Evolutionary conservation across 495 filamentous ascomycete species (phyloP).

Genomic region (Trichoderma parareesei): DNA sequence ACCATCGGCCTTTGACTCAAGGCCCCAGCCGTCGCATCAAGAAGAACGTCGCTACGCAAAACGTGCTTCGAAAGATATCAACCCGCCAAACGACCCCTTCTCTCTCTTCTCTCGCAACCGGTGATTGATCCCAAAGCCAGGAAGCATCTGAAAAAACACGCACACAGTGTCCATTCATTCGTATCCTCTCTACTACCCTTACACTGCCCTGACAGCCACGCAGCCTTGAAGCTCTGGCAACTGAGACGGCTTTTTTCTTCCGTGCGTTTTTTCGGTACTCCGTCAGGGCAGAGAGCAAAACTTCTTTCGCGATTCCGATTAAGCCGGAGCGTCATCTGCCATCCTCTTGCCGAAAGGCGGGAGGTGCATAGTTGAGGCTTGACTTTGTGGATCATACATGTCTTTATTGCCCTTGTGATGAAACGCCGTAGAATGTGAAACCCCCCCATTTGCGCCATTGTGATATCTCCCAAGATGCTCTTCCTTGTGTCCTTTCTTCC

Average conservation of each 20-base stretch:
- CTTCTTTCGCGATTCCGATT: conserved; percentile 62
- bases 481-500: not conserved
- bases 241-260: conserved; percentile 32
- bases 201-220: conserved; percentile 22
- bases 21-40: not conserved
- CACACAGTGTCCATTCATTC: not conserved
- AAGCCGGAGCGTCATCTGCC: conserved; percentile 79
- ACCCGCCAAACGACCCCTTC: not conserved
- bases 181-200: conserved; percentile 4
- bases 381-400: conserved; percentile 72
- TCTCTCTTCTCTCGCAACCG: not conserved
- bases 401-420: not conserved
- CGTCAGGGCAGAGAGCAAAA: conserved; percentile 36
- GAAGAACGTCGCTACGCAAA: not conserved
- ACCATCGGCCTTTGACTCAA: not conserved
- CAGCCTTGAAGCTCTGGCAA: conserved; percentile 36
- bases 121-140: not conserved
- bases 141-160: not conserved
- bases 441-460: not conserved
- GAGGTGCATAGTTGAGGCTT: conserved; percentile 78
- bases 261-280: conserved; percentile 37
- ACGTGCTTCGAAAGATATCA: not conserved
- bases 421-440: not conserved
- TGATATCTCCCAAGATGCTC: conserved; percentile 3
- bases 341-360: conserved; percentile 66